Base-by-base conservation (phyloP, 2,329 filamentous ascomycete species). In the Fusarium sp. region DNA sequence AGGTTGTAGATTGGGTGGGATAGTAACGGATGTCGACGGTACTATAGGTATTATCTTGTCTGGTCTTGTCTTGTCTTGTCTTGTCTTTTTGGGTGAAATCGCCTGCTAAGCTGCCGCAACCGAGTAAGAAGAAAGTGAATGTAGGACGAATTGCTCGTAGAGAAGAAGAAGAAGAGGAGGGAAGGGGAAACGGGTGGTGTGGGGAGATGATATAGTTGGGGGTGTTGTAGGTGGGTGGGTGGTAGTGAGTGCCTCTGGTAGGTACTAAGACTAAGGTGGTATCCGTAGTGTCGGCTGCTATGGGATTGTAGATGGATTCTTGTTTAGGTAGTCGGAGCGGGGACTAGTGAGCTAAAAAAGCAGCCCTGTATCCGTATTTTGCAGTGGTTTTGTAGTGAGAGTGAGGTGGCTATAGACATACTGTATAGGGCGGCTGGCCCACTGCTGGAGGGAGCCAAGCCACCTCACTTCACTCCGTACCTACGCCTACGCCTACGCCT, bases 81-180 rank as follows among this genome's bases (percentile, higher is more conserved):
- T 44, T 62, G 33, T 64, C 44, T 63, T 25, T 10, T 62, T 27
- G 40, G 60, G 55, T 53, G 72, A 85, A 83, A 83, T 84, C 84
- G 82, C 83, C 86, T 88, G 83, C 87, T 86, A 73, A 84, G 82
- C 82, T 83, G 81, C 84, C 83, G 82, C 80, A 82, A 83, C 82
- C 83, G 78, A 82, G 71, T 70, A 83, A 84, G 82, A 85, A 85
- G 83, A 83, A 82, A 85, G 83, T 83, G 82, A 85, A 85, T 76
- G 82, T 80, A 80, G 82, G 84, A 87, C 83, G 84, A 84, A 78
- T 81, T 68, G 80, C 79, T 87, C 84, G 85, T 87, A 82, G 83
- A 78, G 82, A 77, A 78, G 76, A 80, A 67, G 60, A 62, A 68
- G 63, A 70, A 65, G 65, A 78, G 80, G 77, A 78, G 79, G 81